phyloP scores from a whole-genome alignment of 2,329 filamentous ascomycete genomes.

The Blumeria graminis region DNA sequence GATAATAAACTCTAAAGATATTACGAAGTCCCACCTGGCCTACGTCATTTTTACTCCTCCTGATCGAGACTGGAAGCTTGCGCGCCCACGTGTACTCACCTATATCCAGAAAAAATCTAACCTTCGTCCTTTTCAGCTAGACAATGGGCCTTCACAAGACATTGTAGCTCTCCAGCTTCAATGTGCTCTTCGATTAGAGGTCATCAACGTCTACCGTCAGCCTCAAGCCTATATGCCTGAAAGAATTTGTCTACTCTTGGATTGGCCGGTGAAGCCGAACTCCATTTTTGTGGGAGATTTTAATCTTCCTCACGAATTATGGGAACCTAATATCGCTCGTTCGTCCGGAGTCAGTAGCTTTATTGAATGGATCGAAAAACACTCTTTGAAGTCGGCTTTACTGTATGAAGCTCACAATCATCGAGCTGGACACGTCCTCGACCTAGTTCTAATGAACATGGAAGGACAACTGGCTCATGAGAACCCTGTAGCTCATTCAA shows the following conservation, averaged over 20 bases:
- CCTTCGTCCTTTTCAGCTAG: not conserved
- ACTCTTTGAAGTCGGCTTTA: not conserved
- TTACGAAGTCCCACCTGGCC: not conserved
- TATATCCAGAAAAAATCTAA: not conserved
- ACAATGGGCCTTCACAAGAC: not conserved
- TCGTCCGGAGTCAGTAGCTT: not conserved
- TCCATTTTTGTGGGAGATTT: not conserved
- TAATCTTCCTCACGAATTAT: not conserved
- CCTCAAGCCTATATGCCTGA: not conserved
- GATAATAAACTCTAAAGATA: not conserved
- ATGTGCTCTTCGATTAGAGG: not conserved
- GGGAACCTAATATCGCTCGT: not conserved
- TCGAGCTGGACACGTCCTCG: not conserved
- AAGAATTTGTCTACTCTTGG: not conserved
- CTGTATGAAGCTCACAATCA: not conserved
- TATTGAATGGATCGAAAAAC: not conserved
- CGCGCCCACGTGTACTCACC: not conserved
- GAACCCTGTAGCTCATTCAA: not conserved
- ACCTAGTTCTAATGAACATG: not conserved
- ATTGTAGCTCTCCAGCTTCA: not conserved
- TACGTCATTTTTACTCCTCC: not conserved
- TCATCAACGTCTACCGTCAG: not conserved
- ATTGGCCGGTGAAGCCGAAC: not conserved
- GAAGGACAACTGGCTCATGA: not conserved
- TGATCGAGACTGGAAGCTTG: not conserved